These are phyloP conservation scores for Rhynchospora breviuscula DNA, from an alignment of 176 grass and related monocot genomes.

Conservation along the genomic window DNA sequence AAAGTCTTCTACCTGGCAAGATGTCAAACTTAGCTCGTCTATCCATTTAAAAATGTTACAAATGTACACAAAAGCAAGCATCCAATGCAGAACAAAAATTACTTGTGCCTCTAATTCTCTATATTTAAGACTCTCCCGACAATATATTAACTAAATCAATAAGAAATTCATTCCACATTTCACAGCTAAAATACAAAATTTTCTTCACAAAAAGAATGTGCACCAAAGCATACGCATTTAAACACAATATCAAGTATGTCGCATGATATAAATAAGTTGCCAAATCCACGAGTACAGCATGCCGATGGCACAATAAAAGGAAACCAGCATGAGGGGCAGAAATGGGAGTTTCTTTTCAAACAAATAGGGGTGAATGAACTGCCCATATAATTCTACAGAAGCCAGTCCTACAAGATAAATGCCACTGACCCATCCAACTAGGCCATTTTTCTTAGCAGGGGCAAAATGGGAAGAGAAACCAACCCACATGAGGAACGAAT, in stretches of 20 bases:
- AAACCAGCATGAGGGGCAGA: conserved; percentile 75
- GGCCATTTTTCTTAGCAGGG: conserved; percentile 23
- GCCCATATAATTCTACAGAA: conserved; percentile 58
- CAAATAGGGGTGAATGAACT: conserved; percentile 49
- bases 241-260: conserved; percentile 36
- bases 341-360: conserved; percentile 68
- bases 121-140: not conserved
- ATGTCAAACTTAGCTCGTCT: not conserved
- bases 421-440: conserved; percentile 50
- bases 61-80: not conserved
- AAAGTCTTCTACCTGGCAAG: not conserved
- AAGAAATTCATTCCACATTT: not conserved
- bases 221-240: not conserved
- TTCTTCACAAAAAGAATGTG: not conserved
- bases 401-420: conserved; percentile 49
- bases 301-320: conserved; percentile 54
- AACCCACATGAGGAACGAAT: conserved; percentile 58
- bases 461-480: conserved; percentile 56
- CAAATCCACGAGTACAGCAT: conserved; percentile 92
- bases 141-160: not conserved
- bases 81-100: not conserved
- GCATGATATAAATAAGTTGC: conserved; percentile 61
- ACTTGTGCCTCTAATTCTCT: not conserved
- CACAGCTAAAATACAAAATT: not conserved
- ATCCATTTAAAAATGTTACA: not conserved